phyloP scores from a whole-genome alignment of 2,329 filamentous ascomycete genomes.

The Diaporthe aspalathi region DNA sequence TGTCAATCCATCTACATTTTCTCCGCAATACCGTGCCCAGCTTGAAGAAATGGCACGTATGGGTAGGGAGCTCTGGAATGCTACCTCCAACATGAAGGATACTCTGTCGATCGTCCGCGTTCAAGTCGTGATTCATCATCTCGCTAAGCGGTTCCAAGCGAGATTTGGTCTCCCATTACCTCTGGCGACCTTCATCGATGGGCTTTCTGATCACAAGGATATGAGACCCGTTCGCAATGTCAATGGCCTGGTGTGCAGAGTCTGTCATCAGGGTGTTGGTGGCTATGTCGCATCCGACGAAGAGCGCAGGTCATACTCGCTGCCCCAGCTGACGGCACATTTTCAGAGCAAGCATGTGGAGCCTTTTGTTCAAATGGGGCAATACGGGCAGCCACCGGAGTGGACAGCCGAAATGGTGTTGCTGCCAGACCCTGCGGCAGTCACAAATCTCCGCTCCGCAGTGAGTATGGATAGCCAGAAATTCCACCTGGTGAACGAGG shows the following conservation, averaged over 20 bases:
- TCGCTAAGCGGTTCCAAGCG: conserved; percentile 66
- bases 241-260: conserved; percentile 65
- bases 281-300: conserved; percentile 44
- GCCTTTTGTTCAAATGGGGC: conserved; percentile 42
- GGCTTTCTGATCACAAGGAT: conserved; percentile 65
- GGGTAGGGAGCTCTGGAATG: conserved; percentile 72
- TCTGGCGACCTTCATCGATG: conserved; percentile 69
- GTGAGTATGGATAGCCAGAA: conserved; percentile 49
- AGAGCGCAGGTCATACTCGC: conserved; percentile 60
- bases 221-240: conserved; percentile 68
- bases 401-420: conserved; percentile 62
- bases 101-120: conserved; percentile 72
- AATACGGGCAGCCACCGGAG: conserved; percentile 47
- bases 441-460: conserved; percentile 47
- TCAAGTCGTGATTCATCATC: conserved; percentile 72
- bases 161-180: conserved; percentile 68
- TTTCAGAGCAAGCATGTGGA: conserved; percentile 61
- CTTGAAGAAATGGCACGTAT: conserved; percentile 65
- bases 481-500: conserved; percentile 51
- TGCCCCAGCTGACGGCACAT: conserved; percentile 70
- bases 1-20: conserved; percentile 46
- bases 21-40: conserved; percentile 58
- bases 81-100: conserved; percentile 68
- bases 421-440: conserved; percentile 49
- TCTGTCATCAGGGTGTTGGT: conserved; percentile 58